phyloP scores from a whole-genome alignment of 116 monocot genomes.

The Cymodocea nodosa region DNA sequence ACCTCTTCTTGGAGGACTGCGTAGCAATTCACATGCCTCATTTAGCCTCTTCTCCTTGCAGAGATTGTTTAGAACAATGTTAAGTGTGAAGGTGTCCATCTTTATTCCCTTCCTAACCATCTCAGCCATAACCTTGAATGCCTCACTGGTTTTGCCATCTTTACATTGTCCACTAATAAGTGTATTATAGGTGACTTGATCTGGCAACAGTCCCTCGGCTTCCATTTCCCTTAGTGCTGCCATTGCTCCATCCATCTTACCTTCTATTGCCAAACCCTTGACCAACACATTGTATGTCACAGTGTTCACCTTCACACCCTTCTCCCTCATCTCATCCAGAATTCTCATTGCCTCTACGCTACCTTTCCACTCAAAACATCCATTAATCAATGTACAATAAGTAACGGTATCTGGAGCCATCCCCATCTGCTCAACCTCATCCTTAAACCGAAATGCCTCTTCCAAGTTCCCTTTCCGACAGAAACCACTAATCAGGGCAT shows the following conservation, averaged over 20 bases:
- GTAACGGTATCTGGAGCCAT: slow-evolving; percentile 54
- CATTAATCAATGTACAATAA: slow-evolving; percentile 67
- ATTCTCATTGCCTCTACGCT: slow-evolving; percentile 31
- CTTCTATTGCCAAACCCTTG: slow-evolving; percentile 59
- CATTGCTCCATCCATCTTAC: slow-evolving; percentile 62
- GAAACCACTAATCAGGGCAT: slow-evolving; percentile 59
- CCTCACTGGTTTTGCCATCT: slow-evolving; percentile 26
- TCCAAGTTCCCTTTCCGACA: slow-evolving; percentile 51
- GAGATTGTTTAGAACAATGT: slow-evolving; percentile 50
- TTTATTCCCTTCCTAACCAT: slow-evolving; percentile 67
- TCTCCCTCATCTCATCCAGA: slow-evolving; percentile 52
- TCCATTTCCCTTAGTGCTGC: slow-evolving; percentile 49
- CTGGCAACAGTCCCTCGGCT: slow-evolving; percentile 43
- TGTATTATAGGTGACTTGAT: slow-evolving; percentile 75
- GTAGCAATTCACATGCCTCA: slow-evolving; percentile 55
- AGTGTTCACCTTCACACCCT: slow-evolving; percentile 28
- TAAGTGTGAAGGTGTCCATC: slow-evolving; percentile 84
- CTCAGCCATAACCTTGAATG: slow-evolving; percentile 71
- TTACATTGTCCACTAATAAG: slow-evolving; percentile 63
- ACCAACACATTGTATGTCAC: slow-evolving; percentile 71
- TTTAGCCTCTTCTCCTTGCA: slow-evolving; percentile 62
- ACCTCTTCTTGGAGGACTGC: slow-evolving; percentile 52
- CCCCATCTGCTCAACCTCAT: slow-evolving; percentile 46
- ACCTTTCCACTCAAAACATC: slow-evolving; percentile 38
- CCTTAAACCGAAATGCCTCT: slow-evolving; percentile 58